Evolutionary conservation across 1,284 basidiomycete genomes (phyloP).

Genomic region (Trichosporon faecale): DNA sequence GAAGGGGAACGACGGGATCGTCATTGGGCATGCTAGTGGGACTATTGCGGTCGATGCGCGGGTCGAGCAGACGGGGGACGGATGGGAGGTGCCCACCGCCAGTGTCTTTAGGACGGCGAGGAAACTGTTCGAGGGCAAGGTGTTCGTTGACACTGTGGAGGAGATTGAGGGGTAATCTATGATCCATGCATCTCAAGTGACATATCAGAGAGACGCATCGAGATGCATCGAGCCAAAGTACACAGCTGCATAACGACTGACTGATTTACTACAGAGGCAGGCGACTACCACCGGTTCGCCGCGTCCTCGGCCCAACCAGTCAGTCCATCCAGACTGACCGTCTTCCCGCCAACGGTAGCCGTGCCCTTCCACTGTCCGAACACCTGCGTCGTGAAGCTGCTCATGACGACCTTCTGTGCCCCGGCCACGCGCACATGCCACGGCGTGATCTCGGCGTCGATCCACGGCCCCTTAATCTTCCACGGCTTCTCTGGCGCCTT

Average conservation of each 20-base stretch:
- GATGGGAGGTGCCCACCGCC: conserved; percentile 56
- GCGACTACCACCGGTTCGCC: neutral
- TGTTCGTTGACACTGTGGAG: conserved; percentile 51
- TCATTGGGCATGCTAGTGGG: conserved; percentile 64
- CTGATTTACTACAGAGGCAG: too few species aligned
- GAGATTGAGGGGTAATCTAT: neutral
- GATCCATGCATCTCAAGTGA: too few species aligned
- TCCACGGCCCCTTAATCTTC: conserved; percentile 7
- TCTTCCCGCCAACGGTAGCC: neutral
- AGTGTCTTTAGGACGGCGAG: conserved; percentile 66
- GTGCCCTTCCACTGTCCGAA: conserved; percentile 11
- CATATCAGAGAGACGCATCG: too few species aligned
- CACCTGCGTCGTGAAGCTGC: conserved; percentile 9
- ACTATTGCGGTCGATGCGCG: conserved; percentile 64
- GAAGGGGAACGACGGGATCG: conserved; percentile 42
- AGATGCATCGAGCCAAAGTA: too few species aligned
- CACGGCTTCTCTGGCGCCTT: conserved; percentile 2
- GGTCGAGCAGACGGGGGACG: conserved; percentile 51
- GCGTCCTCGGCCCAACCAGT: conserved; percentile 13
- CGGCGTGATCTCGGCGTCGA: conserved; percentile 13
- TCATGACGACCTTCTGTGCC: conserved; percentile 4
- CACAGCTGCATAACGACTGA: too few species aligned
- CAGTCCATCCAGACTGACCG: conserved; percentile 8
- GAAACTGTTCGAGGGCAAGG: conserved; percentile 65
- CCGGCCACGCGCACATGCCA: conserved; percentile 9